Conservation (phyloP, 2,329 filamentous ascomycete genomes). For the Rosellinia necatrix region DNA sequence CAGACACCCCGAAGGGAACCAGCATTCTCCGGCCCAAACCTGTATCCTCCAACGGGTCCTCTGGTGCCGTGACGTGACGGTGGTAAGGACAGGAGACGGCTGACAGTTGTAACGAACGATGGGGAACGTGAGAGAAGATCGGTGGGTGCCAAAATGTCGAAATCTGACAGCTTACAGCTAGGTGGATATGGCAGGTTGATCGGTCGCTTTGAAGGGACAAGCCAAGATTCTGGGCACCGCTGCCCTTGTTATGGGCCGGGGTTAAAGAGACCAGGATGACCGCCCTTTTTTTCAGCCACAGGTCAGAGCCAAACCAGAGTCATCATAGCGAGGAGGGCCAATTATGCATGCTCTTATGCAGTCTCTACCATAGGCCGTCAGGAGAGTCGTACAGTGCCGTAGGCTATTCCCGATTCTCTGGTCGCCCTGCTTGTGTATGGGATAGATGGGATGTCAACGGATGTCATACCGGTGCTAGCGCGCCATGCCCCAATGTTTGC, state of each 20-base stretch:
- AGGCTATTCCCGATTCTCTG: too few relatives aligned
- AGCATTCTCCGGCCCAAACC: conserved; percentile 6
- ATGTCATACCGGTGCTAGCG: not conserved
- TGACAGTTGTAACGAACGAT: not conserved
- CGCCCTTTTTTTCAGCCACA: not conserved
- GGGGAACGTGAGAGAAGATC: conserved; percentile 1
- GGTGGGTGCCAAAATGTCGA: not conserved
- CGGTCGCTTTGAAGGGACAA: too few relatives aligned
- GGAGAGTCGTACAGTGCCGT: too few relatives aligned
- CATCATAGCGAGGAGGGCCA: too few relatives aligned
- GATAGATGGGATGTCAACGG: too few relatives aligned
- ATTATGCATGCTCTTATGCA: not conserved
- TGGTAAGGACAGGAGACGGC: too few relatives aligned
- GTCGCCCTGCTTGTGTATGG: too few relatives aligned
- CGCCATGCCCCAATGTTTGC: not conserved
- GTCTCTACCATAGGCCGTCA: too few relatives aligned
- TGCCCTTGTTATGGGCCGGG: too few relatives aligned
- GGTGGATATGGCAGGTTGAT: not conserved
- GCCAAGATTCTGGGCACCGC: too few relatives aligned
- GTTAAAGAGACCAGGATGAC: not conserved
- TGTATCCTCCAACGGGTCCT: not conserved
- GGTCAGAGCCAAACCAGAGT: not conserved
- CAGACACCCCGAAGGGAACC: conserved; percentile 18
- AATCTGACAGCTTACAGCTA: not conserved
- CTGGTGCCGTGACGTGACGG: not conserved